Percentiles rank a stretch among this genome's conserved stretches.
These are phyloP conservation scores for Waltergamsia citrina DNA, from an alignment of 2,329 filamentous ascomycete genomes.

Conservation along the genomic window DNA sequence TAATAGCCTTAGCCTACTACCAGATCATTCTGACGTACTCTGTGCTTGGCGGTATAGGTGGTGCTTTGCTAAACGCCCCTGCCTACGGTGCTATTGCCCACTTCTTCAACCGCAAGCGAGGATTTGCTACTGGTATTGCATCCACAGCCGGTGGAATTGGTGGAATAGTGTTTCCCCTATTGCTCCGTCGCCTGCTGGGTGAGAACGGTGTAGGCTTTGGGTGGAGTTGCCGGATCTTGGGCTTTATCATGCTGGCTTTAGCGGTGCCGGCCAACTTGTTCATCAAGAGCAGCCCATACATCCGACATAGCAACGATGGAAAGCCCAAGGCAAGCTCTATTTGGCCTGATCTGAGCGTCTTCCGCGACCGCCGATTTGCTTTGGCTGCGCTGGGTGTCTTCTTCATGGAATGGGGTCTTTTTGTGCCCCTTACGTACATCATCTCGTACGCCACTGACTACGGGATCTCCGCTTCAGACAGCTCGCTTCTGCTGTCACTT, in stretches of 20 bases:
- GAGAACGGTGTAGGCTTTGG: constrained; percentile 17
- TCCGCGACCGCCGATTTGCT: constrained; percentile 2
- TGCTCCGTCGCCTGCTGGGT: constrained; percentile 19
- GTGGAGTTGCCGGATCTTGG: constrained; percentile 20
- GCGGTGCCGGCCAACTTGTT: constrained; percentile 2
- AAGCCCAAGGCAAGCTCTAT: neutral
- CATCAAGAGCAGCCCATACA: neutral
- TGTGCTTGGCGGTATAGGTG: constrained; percentile 54
- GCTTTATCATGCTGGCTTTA: constrained; percentile 8
- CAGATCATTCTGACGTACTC: constrained; percentile 65
- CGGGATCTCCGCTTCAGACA: constrained; percentile 28
- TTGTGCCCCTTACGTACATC: constrained; percentile 49
- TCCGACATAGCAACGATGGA: neutral
- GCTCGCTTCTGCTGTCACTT: constrained; percentile 59
- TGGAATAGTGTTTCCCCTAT: constrained; percentile 39
- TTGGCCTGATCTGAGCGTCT: constrained; percentile 5
- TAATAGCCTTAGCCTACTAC: constrained; percentile 47
- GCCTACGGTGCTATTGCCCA: constrained; percentile 58
- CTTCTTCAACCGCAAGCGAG: constrained; percentile 56
- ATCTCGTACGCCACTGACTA: constrained; percentile 46
- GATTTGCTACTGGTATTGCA: constrained; percentile 59
- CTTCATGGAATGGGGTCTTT: constrained; percentile 29
- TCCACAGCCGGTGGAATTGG: constrained; percentile 54
- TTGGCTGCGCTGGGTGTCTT: constrained; percentile 11
- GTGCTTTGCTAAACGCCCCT: constrained; percentile 61